Conservation (phyloP, 2,329 filamentous ascomycete species). For the Sporothrix sp. region DNA sequence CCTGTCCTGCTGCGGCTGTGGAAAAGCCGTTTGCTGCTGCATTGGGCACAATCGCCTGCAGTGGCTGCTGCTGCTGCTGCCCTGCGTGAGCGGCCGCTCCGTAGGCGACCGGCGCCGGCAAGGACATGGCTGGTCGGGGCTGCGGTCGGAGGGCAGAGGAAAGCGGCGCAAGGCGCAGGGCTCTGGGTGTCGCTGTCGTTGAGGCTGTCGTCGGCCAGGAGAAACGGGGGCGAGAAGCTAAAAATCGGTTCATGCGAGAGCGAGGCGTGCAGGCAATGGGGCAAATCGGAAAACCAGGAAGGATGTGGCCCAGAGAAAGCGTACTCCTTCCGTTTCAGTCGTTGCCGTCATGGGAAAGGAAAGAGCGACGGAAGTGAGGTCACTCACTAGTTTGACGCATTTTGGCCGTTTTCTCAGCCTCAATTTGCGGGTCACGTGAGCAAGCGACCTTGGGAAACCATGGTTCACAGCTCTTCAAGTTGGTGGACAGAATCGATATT, state of each 20-base stretch:
- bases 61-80: not conserved
- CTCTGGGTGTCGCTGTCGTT: not conserved
- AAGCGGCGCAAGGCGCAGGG: not conserved
- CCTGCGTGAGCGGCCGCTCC: slow-evolving; percentile 2
- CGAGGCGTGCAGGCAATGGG: too few relatives aligned
- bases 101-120: slow-evolving; percentile 14
- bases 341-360: too few relatives aligned
- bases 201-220: not conserved
- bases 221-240: too few relatives aligned
- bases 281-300: too few relatives aligned
- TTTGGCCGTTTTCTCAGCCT: not conserved
- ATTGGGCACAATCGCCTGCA: not conserved
- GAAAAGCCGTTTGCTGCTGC: not conserved
- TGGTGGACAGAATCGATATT: not conserved
- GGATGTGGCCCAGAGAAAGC: too few relatives aligned
- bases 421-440: too few relatives aligned
- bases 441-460: too few relatives aligned
- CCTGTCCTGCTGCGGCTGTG: not conserved
- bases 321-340: too few relatives aligned
- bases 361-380: too few relatives aligned
- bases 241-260: too few relatives aligned
- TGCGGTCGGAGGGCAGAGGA: not conserved
- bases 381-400: too few relatives aligned
- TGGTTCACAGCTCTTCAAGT: too few relatives aligned
- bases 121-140: slow-evolving; percentile 4